Conservation (phyloP, 1,139 yeast species). For the Saccharomyces hybrid region DNA sequence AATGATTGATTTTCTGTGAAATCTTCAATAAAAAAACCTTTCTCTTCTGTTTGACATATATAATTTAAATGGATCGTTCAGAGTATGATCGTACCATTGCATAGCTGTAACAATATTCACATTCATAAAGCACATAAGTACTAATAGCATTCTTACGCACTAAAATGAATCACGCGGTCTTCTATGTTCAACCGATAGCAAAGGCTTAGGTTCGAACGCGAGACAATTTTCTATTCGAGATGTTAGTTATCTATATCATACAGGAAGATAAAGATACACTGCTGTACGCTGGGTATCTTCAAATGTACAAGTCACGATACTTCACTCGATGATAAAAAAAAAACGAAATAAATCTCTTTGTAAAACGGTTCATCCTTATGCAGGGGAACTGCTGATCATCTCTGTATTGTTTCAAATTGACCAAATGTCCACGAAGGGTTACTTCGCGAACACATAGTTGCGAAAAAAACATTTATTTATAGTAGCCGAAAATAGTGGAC, state of each 20-base stretch:
- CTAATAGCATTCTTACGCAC: not conserved
- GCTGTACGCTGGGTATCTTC: not conserved
- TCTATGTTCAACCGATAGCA: not conserved
- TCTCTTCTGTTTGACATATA: not conserved
- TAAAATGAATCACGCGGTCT: not conserved
- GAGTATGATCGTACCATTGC: not conserved
- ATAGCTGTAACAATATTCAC: not conserved
- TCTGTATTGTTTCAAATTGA: constrained; percentile 79
- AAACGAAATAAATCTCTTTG: constrained; percentile 79
- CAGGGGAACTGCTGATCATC: constrained; percentile 97
- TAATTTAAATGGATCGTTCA: not conserved
- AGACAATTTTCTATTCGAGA: not conserved
- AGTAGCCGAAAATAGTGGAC: no score
- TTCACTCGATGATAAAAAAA: constrained; percentile 30
- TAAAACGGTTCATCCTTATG: constrained; percentile 94
- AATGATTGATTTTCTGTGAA: constrained; percentile 7
- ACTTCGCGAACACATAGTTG: constrained; percentile 14
- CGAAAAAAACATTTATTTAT: not conserved
- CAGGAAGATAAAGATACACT: not conserved
- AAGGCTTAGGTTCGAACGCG: not conserved
- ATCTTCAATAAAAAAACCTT: not conserved
- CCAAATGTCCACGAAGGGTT: constrained; percentile 46
- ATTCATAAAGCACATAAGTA: not conserved
- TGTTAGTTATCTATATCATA: not conserved
- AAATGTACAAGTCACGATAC: not conserved